phyloP scores from a whole-genome alignment of 805 yeast species.

The Candida railenensis region DNA sequence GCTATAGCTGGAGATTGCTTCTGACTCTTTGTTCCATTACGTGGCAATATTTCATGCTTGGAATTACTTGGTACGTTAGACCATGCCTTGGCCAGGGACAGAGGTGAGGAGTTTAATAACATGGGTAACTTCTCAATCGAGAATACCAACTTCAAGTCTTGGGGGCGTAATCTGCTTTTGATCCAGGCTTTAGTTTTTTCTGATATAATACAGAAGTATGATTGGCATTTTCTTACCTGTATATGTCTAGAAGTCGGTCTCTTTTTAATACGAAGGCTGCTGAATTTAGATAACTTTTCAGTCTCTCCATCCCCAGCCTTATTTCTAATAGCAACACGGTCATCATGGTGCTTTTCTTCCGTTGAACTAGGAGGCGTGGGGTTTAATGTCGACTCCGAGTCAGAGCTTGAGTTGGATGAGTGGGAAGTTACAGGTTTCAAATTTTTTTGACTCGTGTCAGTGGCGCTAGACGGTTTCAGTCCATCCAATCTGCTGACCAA shows the following conservation, averaged over 20 bases:
- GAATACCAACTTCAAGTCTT: background rate
- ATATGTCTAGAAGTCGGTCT: background rate
- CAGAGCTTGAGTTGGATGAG: background rate
- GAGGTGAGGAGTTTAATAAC: background rate
- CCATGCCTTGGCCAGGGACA: slow-evolving; percentile 5
- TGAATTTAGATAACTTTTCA: slow-evolving; percentile 1
- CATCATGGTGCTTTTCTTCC: background rate
- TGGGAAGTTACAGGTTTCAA: background rate
- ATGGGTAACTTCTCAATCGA: slow-evolving; percentile 2
- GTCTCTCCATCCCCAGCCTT: background rate
- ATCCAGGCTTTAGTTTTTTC: slow-evolving; percentile 30
- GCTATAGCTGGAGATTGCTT: background rate
- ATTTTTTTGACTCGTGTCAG: no score
- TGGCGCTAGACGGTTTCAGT: no score
- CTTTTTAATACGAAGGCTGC: background rate
- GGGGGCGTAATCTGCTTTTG: slow-evolving; percentile 14
- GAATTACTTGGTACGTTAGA: background rate
- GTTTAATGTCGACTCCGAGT: background rate
- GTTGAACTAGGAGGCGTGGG: background rate
- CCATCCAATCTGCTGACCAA: slow-evolving; percentile 14
- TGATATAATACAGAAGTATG: slow-evolving; percentile 29
- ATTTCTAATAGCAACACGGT: background rate
- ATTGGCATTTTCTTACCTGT: slow-evolving; percentile 14
- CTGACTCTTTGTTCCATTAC: background rate
- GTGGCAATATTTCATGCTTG: slow-evolving; percentile 1